phyloP scores from a whole-genome alignment of 1,284 basidiomycete species.

The Austroboletus niveus region DNA sequence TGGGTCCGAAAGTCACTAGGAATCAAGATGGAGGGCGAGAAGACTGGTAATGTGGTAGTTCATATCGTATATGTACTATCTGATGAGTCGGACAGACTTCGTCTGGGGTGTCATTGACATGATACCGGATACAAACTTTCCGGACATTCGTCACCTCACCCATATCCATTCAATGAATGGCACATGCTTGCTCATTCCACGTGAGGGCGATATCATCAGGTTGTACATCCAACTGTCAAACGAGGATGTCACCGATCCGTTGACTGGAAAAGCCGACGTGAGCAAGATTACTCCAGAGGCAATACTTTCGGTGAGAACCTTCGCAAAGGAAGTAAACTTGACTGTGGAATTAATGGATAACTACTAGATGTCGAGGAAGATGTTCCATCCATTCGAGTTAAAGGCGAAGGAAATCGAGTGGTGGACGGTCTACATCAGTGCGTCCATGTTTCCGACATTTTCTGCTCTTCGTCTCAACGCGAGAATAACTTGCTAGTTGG shows the following conservation, averaged over 20 bases:
- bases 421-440: not conserved
- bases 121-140: not conserved
- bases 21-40: conserved; percentile 40
- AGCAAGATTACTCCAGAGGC: conserved; percentile 55
- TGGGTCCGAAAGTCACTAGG: conserved; percentile 70
- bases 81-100: not conserved
- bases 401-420: not conserved
- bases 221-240: conserved; percentile 70
- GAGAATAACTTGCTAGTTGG: not conserved
- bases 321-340: not conserved
- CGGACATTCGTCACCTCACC: not conserved
- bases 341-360: not conserved
- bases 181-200: conserved; percentile 36
- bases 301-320: conserved; percentile 43
- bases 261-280: conserved; percentile 30
- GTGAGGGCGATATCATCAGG: conserved; percentile 66
- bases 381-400: conserved; percentile 36
- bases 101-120: not conserved
- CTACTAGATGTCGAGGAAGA: conserved; percentile 54
- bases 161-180: not conserved
- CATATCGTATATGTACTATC: not conserved
- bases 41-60: not conserved
- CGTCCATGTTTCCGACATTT: not conserved
- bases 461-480: not conserved
- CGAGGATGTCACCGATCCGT: conserved; percentile 45